Base-by-base conservation (phyloP, 192 early-diverging fungal species). In the Backusella morwellensis region DNA sequence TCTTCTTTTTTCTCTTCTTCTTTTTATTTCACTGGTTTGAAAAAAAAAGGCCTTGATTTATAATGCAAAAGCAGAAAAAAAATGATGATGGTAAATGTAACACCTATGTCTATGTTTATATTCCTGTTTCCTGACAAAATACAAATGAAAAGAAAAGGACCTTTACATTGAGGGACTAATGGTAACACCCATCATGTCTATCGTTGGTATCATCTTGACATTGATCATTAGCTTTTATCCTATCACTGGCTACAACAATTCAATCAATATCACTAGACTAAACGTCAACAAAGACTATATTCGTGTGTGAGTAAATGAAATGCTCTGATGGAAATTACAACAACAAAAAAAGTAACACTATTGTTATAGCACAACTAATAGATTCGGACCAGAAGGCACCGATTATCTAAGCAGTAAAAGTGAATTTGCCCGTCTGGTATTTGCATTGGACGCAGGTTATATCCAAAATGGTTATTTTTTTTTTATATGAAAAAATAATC, bases 361-460 rank as follows among this genome's bases (percentile, higher is more conserved):
- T 63, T 26, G 21, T 8, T n/a, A 1, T 63, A 80, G 87, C 77
- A 79, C 85, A 11, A 83, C 80, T 29, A 78, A 85, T 73, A 74
- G 84, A 68, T 88, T 85, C 66, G 87, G 86, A 40, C 82, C 85
- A 66, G 87, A 89, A 42, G 77, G 78, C 66, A 83, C 81, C 36
- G 87, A 90, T 75, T 89, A 88, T 67, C 77, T 83, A 40, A 78
- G 85, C 52, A 85, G 84, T 70, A 75, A 85, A 59, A 86, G 87
- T 63, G 88, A 94, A 59, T 82, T 94, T 68, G 94, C 87, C 19
- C 82, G 85, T 29, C 72, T 93, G 14, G 52, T 84, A 44, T 92
- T 95, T 75, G 81, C 90, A 47, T 72, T 95, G 26, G 86, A 91
- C 36, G 93, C 93, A 35, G 93, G 93, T 40, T 94, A 84, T 29